phyloP scores from a whole-genome alignment of 1,284 basidiomycete species.

The Pascua guehoae region DNA sequence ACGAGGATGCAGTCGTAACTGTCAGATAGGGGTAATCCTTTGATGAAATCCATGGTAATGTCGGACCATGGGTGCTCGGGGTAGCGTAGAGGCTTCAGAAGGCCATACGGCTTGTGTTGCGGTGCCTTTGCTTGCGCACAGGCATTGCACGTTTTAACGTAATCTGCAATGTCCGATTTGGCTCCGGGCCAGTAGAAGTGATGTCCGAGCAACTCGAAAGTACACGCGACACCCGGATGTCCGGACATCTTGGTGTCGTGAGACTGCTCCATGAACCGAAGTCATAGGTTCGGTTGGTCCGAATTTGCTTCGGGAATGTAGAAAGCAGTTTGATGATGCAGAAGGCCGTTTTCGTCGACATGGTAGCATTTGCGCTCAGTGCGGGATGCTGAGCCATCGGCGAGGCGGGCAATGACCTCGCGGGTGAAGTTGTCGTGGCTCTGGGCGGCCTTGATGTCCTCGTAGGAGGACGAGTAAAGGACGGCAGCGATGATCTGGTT shows the following conservation, averaged over 20 bases:
- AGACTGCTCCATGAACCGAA: no score
- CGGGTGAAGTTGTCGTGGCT: no score
- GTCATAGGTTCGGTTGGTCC: no score
- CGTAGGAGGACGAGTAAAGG: no score
- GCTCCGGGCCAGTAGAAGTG: constrained; percentile 36
- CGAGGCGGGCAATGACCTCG: no score
- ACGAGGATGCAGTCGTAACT: constrained; percentile 49
- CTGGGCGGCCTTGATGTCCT: neutral
- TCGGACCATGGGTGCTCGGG: constrained; percentile 46
- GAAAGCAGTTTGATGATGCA: no score
- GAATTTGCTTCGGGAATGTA: no score
- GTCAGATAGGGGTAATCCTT: constrained; percentile 48
- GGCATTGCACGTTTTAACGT: constrained; percentile 35
- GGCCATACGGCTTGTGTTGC: constrained; percentile 44
- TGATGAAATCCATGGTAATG: constrained; percentile 53
- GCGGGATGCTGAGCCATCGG: no score
- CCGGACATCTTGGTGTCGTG: constrained; percentile 30
- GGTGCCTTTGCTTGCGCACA: constrained; percentile 44
- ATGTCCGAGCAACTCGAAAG: constrained; percentile 25
- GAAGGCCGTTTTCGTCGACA: no score
- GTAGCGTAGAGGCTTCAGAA: constrained; percentile 43
- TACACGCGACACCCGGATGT: constrained; percentile 52
- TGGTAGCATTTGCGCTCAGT: no score
- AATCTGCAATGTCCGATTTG: constrained; percentile 21
- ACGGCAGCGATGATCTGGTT: neutral